These are phyloP conservation scores for Lagenidium sp. DNA, from an alignment of 352 stramenopile genomes.

Conservation along the genomic window DNA sequence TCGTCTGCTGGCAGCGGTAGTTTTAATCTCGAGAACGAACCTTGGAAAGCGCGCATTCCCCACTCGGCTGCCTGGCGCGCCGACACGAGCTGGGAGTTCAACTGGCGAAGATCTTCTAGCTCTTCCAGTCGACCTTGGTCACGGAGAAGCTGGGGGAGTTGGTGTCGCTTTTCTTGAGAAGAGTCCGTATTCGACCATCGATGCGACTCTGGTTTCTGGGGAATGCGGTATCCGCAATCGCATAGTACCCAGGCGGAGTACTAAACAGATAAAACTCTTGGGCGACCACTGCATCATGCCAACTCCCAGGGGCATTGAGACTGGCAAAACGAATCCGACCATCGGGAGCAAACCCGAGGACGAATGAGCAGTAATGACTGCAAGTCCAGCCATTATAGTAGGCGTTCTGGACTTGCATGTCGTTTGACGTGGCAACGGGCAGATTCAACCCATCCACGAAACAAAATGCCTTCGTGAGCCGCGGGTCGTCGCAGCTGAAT, in stretches of 20 bases:
- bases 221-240: slow-evolving; percentile 14
- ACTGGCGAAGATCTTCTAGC: slow-evolving; percentile 1
- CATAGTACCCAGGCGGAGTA: slow-evolving; percentile 9
- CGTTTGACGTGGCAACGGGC: slow-evolving; percentile 1
- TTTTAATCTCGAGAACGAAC: slow-evolving; percentile 11
- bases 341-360: slow-evolving; percentile 13
- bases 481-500: slow-evolving; percentile 7
- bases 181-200: slow-evolving; percentile 3
- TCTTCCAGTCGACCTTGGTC: not conserved
- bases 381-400: slow-evolving; percentile 18
- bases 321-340: slow-evolving; percentile 4
- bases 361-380: slow-evolving; percentile 9
- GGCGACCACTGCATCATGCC: slow-evolving; percentile 10
- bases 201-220: not conserved
- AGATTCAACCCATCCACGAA: slow-evolving; percentile 14
- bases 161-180: slow-evolving; percentile 7
- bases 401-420: slow-evolving; percentile 9
- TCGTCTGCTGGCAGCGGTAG: slow-evolving; percentile 10
- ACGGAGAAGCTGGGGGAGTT: slow-evolving; percentile 1
- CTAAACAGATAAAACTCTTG: slow-evolving; percentile 1
- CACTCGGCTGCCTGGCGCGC: slow-evolving; percentile 12
- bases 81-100: slow-evolving; percentile 8
- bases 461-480: slow-evolving; percentile 5
- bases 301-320: slow-evolving; percentile 7
- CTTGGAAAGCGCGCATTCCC: slow-evolving; percentile 11